These are phyloP conservation scores for Hansenula sp. DNA, from an alignment of 1,139 yeast genomes.

Conservation along the genomic window DNA sequence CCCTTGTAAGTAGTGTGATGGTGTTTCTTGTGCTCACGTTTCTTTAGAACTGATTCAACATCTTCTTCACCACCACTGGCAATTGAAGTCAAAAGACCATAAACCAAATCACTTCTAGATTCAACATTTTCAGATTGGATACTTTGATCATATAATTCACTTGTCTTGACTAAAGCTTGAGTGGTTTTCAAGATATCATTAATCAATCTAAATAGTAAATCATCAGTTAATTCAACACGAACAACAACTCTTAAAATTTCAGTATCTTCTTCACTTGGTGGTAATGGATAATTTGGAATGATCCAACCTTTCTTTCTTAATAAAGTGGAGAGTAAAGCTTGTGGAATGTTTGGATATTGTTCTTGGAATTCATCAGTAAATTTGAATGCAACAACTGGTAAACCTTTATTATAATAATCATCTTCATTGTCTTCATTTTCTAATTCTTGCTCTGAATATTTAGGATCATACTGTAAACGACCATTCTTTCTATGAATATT, in stretches of 20 bases:
- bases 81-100: slow-evolving; percentile 31
- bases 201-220: slow-evolving; percentile 69
- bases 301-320: slow-evolving; percentile 83
- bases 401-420: slow-evolving; percentile 59
- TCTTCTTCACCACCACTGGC: slow-evolving; percentile 32
- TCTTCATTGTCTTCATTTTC: slow-evolving; percentile 29
- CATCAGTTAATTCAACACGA: slow-evolving; percentile 65
- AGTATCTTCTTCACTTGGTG: slow-evolving; percentile 43
- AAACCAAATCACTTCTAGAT: slow-evolving; percentile 28
- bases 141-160: slow-evolving; percentile 29
- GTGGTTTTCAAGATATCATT: slow-evolving; percentile 55
- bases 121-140: slow-evolving; percentile 8
- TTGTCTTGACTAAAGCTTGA: slow-evolving; percentile 47
- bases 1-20: slow-evolving; percentile 48
- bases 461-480: slow-evolving; percentile 19
- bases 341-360: slow-evolving; percentile 81
- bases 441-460: slow-evolving; percentile 22
- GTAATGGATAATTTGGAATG: slow-evolving; percentile 85
- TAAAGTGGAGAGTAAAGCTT: slow-evolving; percentile 65
- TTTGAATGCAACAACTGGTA: slow-evolving; percentile 87
- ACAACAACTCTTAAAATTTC: slow-evolving; percentile 87
- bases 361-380: slow-evolving; percentile 54
- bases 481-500: slow-evolving; percentile 64
- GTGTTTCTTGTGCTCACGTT: slow-evolving; percentile 28
- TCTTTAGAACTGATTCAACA: slow-evolving; percentile 12